A percentile compares a stretch with the other conserved stretches of the same genome.
phyloP scores from a whole-genome alignment of 2,329 filamentous ascomycete genomes.

The Nemania abortiva region DNA sequence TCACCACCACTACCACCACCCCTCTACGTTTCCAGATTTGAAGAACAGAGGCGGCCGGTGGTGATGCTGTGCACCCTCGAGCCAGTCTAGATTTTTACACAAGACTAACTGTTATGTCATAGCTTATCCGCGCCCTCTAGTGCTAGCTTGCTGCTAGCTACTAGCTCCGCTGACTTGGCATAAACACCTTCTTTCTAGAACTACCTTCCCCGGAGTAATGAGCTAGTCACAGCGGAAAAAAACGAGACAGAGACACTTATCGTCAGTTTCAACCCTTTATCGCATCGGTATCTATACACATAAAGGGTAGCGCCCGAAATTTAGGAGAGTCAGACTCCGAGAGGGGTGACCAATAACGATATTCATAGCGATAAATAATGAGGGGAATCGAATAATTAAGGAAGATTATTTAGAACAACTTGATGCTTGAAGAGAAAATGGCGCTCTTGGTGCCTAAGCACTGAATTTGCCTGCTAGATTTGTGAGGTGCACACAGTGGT shows the following conservation, averaged over 20 bases:
- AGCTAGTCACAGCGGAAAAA: neutral
- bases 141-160: neutral
- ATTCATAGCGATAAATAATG: neutral
- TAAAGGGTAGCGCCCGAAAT: neutral
- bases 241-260: neutral
- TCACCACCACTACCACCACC: too few relatives aligned
- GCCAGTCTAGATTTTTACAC: too few relatives aligned
- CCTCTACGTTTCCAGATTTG: too few relatives aligned
- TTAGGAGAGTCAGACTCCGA: neutral
- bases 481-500: neutral
- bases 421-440: neutral
- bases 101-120: too few relatives aligned
- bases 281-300: neutral
- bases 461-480: constrained; percentile 4
- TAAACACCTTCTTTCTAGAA: neutral
- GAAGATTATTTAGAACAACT: neutral
- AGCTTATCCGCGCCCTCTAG: neutral
- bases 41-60: too few relatives aligned
- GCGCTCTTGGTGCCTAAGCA: neutral
- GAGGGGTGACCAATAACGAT: neutral
- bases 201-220: neutral
- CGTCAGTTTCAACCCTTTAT: neutral
- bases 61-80: too few relatives aligned
- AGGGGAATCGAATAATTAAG: neutral
- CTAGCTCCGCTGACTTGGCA: neutral